Base-by-base conservation (phyloP, 192 early-diverging fungal species). In the Dimargaris cristalligena region DNA sequence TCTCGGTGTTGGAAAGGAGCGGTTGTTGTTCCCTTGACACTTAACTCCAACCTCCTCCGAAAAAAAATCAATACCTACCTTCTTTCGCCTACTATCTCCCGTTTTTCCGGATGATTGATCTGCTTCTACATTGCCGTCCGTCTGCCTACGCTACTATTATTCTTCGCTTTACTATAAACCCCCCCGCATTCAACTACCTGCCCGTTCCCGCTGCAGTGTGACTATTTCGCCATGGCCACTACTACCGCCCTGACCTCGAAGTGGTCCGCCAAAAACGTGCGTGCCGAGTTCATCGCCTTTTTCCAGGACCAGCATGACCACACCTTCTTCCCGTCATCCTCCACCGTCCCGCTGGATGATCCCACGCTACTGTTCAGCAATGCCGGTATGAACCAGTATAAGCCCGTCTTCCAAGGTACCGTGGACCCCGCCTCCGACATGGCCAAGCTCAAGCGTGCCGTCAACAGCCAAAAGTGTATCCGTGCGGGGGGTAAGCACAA, bases 401-500 rank as follows among this genome's bases (percentile, higher is more conserved):
- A 98, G 67, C 88, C 92, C 28, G 91, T 98, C 65, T 94, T 98
- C 71, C 81, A 89, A 71, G 94, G 92, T 62, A 91, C 88, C 18
- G 86, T 89, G 32, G 94, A 98, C 58, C 90, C 87, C n/a, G 85
- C 87, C 67, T 85, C 94, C 18, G 84, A 87, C 56, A 82, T 94
- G 65, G 88, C 84, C 61, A 93, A 87, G 69, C 80, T 92, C 55
- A 86, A 78, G 34, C 81, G 92, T 60, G 92, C 91, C n/a, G 84
- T 81, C 64, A 94, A 98, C 79, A 87, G 85, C 38, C 95, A 98
- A 79, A 96, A 96, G 74, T 98, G 95, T 76, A 96, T 98, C 67
- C 85, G 95, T 70, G 95, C 95, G 20, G 95, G 94, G 88, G 95
- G 95, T 62, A 99, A 99, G 73, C 95, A 99, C 71, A 98, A 98